Evolutionary conservation across 2,329 filamentous ascomycete species (phyloP), one percentile per base, ranked within the genome.

Genomic region (Aquanectria penicillioides): DNA sequence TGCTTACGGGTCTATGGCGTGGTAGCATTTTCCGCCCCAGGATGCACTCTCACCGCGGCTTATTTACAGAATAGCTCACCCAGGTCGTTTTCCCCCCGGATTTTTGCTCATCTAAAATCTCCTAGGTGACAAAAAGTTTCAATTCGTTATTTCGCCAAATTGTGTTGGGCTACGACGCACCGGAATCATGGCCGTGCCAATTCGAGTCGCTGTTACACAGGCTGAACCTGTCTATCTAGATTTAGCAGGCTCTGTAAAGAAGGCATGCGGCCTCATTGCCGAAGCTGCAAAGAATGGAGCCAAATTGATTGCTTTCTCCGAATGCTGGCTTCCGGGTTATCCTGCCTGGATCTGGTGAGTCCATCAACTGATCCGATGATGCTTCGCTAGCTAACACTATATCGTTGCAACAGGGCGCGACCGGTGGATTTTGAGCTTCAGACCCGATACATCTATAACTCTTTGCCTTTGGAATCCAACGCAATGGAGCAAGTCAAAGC

Each of bases 281-380:
- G 67, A 71, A 38, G 69, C 68, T 5, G 62, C 68, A 4, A 23
- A 58, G 2, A 80, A 83, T 50, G 83, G 81, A 2, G 84, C 85
- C 0, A 77, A 84, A 46, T 74, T 89, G 2, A 69, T 89, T 9
- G 77, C 79, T 0, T 86, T 86, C 56, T 79, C 83, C 2, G 83
- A 86, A 61, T 77, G 77, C 22, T 86, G 80, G 78, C 77, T 85
- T 20, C 81, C 82, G 0, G 83, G 83, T 0, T 86, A 85, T 68
- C 83, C 83, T 18, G 75, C 73, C 50, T 80, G 76, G 75, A 75
- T 77, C 31, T 73, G 72, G 62, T 73, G n/a, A 70, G 1, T 31
- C 20, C 34, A 13, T 11, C 20, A n/a, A n/a, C 12, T n/a, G 6
- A n/a, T 5, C 41, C 5, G 11, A 20, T n/a, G 41, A 44, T 25